Conservation (phyloP, 192 early-diverging fungal genomes). For the Coemansia furcata region DNA sequence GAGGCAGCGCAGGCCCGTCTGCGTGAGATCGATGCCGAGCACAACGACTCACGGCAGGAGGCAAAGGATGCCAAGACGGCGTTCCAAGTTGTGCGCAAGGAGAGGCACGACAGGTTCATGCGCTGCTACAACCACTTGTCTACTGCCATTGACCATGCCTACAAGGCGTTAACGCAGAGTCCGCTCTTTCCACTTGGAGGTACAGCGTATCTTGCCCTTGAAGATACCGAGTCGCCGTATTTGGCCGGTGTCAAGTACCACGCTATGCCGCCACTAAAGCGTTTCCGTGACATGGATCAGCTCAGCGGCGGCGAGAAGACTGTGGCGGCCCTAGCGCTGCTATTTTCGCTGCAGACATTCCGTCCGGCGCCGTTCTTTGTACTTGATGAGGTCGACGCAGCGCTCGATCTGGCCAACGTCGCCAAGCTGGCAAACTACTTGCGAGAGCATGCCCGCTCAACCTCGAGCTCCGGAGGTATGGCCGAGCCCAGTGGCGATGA, state of each 20-base stretch:
- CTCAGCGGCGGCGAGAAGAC: slow-evolving; percentile 99
- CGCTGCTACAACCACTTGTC: slow-evolving; percentile 86
- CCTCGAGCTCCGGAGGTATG: neutral
- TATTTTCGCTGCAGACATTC: slow-evolving; percentile 96
- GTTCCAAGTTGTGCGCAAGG: slow-evolving; percentile 72
- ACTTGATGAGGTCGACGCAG: slow-evolving; percentile 98
- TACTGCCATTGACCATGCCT: slow-evolving; percentile 90
- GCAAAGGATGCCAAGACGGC: slow-evolving; percentile 79
- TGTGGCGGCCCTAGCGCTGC: slow-evolving; percentile 90
- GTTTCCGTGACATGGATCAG: slow-evolving; percentile 99
- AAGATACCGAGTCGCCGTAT: slow-evolving; percentile 95
- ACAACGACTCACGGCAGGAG: slow-evolving; percentile 74
- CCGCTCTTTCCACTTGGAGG: slow-evolving; percentile 88
- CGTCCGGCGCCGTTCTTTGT: slow-evolving; percentile 99
- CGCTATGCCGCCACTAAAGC: slow-evolving; percentile 99
- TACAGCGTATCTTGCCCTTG: slow-evolving; percentile 88
- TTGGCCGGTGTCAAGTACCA: slow-evolving; percentile 94
- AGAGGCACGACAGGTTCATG: slow-evolving; percentile 74
- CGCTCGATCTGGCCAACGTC: slow-evolving; percentile 96
- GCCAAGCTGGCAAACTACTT: slow-evolving; percentile 90
- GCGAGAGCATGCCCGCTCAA: slow-evolving; percentile 59
- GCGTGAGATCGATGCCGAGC: slow-evolving; percentile 77
- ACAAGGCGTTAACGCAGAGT: slow-evolving; percentile 91
- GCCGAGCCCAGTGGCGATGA: slow-evolving; percentile 13
- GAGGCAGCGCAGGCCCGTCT: slow-evolving; percentile 80